These are phyloP conservation scores for Podospora pseudocomata DNA, from an alignment of 495 filamentous ascomycete genomes.

Conservation along the genomic window DNA sequence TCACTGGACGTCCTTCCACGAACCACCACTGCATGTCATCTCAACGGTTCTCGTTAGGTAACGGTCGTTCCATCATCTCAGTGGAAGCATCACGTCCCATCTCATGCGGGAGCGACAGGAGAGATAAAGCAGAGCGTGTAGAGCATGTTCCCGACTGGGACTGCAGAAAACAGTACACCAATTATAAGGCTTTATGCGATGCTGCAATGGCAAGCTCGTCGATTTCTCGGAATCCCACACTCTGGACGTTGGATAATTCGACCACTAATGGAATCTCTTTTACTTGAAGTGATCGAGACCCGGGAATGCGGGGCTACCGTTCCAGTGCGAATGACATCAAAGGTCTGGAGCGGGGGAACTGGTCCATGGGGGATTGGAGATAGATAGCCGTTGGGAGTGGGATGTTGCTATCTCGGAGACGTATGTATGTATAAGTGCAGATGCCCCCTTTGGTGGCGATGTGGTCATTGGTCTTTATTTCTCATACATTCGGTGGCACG, in stretches of 20 bases:
- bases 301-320: constrained; percentile 1
- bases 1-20: neutral
- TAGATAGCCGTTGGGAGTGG: constrained; percentile 1
- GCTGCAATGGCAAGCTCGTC: constrained; percentile 3
- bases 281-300: neutral
- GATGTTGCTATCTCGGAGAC: neutral
- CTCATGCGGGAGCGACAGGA: neutral
- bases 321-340: constrained; percentile 5
- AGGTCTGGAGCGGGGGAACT: neutral
- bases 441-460: neutral
- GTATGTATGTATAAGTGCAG: neutral
- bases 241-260: neutral
- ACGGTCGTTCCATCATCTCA: neutral
- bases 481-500: neutral
- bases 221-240: constrained; percentile 1
- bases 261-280: neutral
- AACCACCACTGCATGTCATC: neutral
- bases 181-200: neutral
- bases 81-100: neutral
- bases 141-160: neutral
- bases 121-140: constrained; percentile 2
- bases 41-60: constrained; percentile 4
- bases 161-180: neutral
- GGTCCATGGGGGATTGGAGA: neutral
- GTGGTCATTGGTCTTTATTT: neutral